Percentiles rank a stretch among this genome's conserved stretches.
Conservation (phyloP, 2,329 filamentous ascomycete species). For the Pseudogymnoascus sp. region DNA sequence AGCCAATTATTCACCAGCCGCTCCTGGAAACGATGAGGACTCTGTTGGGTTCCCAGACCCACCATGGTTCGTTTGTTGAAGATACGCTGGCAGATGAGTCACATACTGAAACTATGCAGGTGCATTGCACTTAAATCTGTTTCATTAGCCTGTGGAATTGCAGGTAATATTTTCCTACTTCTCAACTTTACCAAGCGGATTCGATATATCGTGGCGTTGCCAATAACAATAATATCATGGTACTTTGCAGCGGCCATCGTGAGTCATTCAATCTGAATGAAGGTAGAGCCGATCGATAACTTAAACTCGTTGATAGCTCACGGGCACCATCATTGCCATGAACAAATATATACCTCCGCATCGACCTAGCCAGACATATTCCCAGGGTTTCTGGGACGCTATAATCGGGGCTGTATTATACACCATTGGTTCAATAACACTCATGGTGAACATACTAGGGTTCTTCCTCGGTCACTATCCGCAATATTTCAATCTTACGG, state of each 20-base stretch:
- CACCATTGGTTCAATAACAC: constrained; percentile 52
- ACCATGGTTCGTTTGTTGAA: constrained; percentile 40
- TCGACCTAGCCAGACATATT: constrained; percentile 46
- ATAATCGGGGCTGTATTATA: constrained; percentile 58
- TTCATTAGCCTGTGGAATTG: constrained; percentile 55
- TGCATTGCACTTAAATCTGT: constrained; percentile 55
- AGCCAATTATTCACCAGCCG: constrained; percentile 38
- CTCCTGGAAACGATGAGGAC: constrained; percentile 38
- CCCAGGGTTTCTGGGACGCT: constrained; percentile 64
- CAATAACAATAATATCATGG: constrained; percentile 60
- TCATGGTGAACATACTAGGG: constrained; percentile 64
- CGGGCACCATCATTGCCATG: constrained; percentile 50
- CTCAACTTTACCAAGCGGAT: constrained; percentile 62
- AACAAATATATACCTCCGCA: constrained; percentile 42
- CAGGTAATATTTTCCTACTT: constrained; percentile 60
- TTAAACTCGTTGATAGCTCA: constrained; percentile 36
- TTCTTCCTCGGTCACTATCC: constrained; percentile 64
- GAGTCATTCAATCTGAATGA: constrained; percentile 31
- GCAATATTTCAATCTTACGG: constrained; percentile 70
- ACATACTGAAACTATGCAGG: constrained; percentile 31
- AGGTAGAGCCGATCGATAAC: background rate
- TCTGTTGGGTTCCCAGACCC: constrained; percentile 52
- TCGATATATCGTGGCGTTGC: constrained; percentile 60
- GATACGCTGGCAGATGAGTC: background rate
- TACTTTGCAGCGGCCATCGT: constrained; percentile 52